These are phyloP conservation scores for Calonectria hawksworthii DNA, from an alignment of 2,329 filamentous ascomycete genomes.

Conservation along the genomic window DNA sequence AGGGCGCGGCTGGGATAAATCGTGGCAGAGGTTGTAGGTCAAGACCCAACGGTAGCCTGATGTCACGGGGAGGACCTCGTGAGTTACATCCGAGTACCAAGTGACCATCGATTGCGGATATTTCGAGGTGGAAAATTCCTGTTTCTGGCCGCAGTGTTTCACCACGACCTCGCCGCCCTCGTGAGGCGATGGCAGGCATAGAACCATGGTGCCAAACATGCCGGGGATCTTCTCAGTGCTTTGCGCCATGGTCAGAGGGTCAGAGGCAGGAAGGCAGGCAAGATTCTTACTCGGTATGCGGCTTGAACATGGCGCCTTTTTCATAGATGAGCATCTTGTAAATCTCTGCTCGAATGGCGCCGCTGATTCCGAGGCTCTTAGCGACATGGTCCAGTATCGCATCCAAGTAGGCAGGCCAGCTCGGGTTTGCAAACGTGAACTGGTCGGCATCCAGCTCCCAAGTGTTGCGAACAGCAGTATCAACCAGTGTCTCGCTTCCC, in stretches of 20 bases:
- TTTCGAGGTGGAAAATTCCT: constrained; percentile 49
- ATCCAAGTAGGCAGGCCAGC: constrained; percentile 49
- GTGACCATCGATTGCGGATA: constrained; percentile 39
- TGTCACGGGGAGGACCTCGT: constrained; percentile 63
- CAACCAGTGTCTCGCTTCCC: constrained; percentile 56
- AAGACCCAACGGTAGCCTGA: constrained; percentile 65
- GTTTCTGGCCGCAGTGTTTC: constrained; percentile 52
- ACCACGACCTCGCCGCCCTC: constrained; percentile 61
- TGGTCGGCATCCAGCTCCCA: constrained; percentile 58
- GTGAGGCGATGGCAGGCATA: constrained; percentile 63
- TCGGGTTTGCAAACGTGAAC: constrained; percentile 53
- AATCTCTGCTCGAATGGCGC: constrained; percentile 51
- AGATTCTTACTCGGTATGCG: constrained; percentile 55
- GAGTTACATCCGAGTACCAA: constrained; percentile 67
- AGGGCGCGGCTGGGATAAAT: constrained; percentile 32
- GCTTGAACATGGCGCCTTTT: constrained; percentile 63
- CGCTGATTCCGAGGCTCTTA: constrained; percentile 49
- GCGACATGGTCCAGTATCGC: constrained; percentile 42
- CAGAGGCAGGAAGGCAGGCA: background rate
- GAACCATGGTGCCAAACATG: constrained; percentile 65
- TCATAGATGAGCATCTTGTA: constrained; percentile 66
- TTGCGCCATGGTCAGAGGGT: background rate
- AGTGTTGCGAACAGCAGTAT: constrained; percentile 56
- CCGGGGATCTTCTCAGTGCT: constrained; percentile 60
- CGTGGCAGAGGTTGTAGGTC: constrained; percentile 63